Conservation (phyloP, 2,329 filamentous ascomycete genomes). For the Teratosphaeria gauchensis region DNA sequence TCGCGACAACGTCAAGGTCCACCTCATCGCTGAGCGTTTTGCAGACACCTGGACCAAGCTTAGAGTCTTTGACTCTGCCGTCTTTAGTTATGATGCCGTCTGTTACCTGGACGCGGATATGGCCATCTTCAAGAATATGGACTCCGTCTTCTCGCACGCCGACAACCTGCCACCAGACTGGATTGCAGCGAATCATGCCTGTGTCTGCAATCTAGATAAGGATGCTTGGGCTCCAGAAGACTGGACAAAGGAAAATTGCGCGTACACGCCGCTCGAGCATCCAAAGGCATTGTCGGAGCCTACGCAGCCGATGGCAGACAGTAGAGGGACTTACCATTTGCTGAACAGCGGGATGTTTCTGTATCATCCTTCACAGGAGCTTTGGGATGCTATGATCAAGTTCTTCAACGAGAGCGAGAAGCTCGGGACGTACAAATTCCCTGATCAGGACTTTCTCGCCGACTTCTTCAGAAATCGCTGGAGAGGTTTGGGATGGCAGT, state of each 20-base stretch:
- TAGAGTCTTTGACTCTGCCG: constrained; percentile 37
- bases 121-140: constrained; percentile 36
- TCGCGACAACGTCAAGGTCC: constrained; percentile 6
- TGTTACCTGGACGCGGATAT: constrained; percentile 47
- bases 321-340: constrained; percentile 32
- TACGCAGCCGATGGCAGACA: constrained; percentile 23
- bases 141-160: constrained; percentile 34
- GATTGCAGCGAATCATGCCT: constrained; percentile 43
- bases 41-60: constrained; percentile 48
- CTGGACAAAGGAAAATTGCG: constrained; percentile 42
- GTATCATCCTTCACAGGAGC: constrained; percentile 32
- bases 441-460: constrained; percentile 46
- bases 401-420: constrained; percentile 31
- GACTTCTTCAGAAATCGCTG: constrained; percentile 38
- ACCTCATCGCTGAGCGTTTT: constrained; percentile 40
- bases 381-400: constrained; percentile 32
- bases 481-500: constrained; percentile 39
- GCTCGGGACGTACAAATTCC: constrained; percentile 34
- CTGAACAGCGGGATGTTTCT: constrained; percentile 45
- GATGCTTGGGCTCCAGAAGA: constrained; percentile 42
- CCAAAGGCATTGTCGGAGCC: constrained; percentile 25
- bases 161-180: constrained; percentile 30
- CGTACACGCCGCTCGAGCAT: constrained; percentile 34
- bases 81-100: constrained; percentile 27
- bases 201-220: constrained; percentile 43